Base-by-base conservation (phyloP, 2,329 filamentous ascomycete genomes). In the Penicillium psychrosexuale region DNA sequence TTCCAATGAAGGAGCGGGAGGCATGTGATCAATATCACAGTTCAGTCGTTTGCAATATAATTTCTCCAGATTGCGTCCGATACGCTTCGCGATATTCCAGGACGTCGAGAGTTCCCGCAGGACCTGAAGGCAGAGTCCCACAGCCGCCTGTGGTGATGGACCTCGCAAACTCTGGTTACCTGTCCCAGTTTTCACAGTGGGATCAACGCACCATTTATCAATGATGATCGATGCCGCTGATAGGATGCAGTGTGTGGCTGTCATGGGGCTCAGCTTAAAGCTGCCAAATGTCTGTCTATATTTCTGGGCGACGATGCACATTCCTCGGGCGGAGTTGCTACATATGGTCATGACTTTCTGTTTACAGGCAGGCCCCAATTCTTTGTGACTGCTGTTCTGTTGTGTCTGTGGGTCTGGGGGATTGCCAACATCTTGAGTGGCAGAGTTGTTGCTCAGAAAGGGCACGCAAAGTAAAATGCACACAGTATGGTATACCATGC, bases 401-500 rank as follows among this genome's bases (percentile, higher is more conserved):
- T 37, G 27, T 12, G 19, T 30, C 8, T 30, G 31, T 28, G 31
- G 4, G 33, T 47, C 15, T 36, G 11, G 6, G 12, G 27, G n/a
- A 30, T 38, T 24, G 17, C 30, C 19, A 42, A 44, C 47, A 22
- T 19, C 39, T 47, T 24, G 34, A n/a, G 11, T n/a, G 17, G 42
- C 27, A 7, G 22, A 1, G 17, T 46, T 31, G 0, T 48, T 51
- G 28, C 49, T 46, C 8, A 69, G 12, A 51, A 72, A 69, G 0
- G 68, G 69, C 9, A 66, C 69, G 27, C 65, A 63, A 12, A 74
- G 65, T 13, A 74, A 60, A 7, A 73, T 69, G 28, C 63, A 56
- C 7, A 66, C 62, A 1, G 70, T 73, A 42, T 74, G 67, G 46
- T 72, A 72, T 15, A 69, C 60, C 71, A 74, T 74, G 49, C 64